These are phyloP conservation scores for Leucosporidium yakuticum DNA, from an alignment of 768 basidiomycete genomes.

Conservation along the genomic window DNA sequence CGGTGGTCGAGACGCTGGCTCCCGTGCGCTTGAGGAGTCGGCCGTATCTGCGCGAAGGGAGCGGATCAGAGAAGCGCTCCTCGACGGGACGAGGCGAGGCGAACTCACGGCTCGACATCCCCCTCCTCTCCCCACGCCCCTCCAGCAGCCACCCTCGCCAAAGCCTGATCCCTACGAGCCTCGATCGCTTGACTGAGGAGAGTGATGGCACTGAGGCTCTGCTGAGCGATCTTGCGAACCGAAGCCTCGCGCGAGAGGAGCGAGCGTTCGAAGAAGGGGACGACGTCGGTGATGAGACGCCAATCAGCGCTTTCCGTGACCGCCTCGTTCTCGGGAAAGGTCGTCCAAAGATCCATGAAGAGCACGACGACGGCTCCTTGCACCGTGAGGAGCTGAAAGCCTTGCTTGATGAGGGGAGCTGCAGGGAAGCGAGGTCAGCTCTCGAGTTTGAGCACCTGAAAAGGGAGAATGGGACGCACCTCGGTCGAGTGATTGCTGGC, in stretches of 20 bases:
- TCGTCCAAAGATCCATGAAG: slow-evolving; percentile 11
- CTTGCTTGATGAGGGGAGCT: slow-evolving; percentile 5
- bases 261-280: background rate
- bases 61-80: background rate
- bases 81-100: background rate
- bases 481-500: slow-evolving; percentile 3
- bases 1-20: background rate
- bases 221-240: slow-evolving; percentile 9
- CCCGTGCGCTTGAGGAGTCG: slow-evolving; percentile 7
- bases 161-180: background rate
- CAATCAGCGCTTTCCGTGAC: background rate
- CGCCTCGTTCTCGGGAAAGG: background rate
- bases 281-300: background rate
- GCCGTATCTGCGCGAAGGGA: background rate
- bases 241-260: background rate
- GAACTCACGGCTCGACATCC: background rate
- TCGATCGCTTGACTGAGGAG: slow-evolving; percentile 6
- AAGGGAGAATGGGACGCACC: background rate
- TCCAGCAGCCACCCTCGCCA: slow-evolving; percentile 3
- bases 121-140: background rate
- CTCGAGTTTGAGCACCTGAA: background rate
- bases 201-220: background rate
- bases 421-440: background rate
- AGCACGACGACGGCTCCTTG: slow-evolving; percentile 17
- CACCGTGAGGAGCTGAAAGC: slow-evolving; percentile 4